Evolutionary conservation across 192 early-diverging fungal species (phyloP).

Genomic region (Coemansia sp.): DNA sequence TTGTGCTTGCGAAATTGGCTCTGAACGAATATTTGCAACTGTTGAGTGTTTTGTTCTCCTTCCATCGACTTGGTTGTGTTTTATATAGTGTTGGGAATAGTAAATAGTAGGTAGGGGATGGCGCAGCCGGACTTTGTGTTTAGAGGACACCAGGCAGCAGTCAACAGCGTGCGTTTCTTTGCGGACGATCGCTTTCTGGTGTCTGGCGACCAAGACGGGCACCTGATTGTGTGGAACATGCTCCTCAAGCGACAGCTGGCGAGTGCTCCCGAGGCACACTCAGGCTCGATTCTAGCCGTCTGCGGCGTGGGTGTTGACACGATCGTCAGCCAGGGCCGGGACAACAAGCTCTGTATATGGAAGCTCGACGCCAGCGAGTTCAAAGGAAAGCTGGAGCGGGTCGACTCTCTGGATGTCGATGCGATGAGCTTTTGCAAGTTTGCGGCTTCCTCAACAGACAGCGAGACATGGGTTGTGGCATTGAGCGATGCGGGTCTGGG

Average conservation of each 20-base stretch:
- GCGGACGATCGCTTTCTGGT: slow-evolving; percentile 37
- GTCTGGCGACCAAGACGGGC: slow-evolving; percentile 50
- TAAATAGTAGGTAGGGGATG: slow-evolving; percentile 6
- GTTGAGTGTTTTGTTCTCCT: neutral
- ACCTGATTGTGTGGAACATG: slow-evolving; percentile 52
- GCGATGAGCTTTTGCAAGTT: slow-evolving; percentile 55
- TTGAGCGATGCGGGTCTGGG: slow-evolving; percentile 21
- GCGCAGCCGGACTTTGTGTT: slow-evolving; percentile 51
- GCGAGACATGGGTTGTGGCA: slow-evolving; percentile 26
- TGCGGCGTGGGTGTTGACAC: slow-evolving; percentile 21
- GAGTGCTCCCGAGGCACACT: slow-evolving; percentile 19
- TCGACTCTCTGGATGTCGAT: slow-evolving; percentile 22
- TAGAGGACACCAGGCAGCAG: slow-evolving; percentile 44
- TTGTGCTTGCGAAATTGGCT: no score
- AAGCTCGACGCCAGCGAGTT: slow-evolving; percentile 29
- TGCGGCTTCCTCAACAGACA: neutral
- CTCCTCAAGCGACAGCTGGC: slow-evolving; percentile 39
- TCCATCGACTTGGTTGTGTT: no score
- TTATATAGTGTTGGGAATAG: neutral
- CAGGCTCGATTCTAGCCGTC: slow-evolving; percentile 26
- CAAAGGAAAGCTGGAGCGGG: slow-evolving; percentile 12
- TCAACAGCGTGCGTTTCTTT: slow-evolving; percentile 51
- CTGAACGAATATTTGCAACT: no score
- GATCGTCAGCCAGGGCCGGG: slow-evolving; percentile 46
- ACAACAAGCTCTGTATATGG: slow-evolving; percentile 49